These are phyloP conservation scores for Brassica juncea DNA, from an alignment of 345 rosid species.

Conservation along the genomic window DNA sequence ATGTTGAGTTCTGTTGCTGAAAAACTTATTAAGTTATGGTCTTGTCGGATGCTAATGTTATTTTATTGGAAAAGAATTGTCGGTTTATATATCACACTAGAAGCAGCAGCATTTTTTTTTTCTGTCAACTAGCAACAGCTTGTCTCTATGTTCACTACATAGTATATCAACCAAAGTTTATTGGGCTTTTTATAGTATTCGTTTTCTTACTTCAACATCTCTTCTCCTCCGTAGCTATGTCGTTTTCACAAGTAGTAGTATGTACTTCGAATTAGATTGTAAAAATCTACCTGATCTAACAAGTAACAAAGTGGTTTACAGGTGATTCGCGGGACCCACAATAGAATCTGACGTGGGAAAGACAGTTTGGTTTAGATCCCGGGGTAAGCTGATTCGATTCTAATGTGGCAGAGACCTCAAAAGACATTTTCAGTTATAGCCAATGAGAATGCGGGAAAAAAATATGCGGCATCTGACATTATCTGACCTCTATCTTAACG, in stretches of 20 bases:
- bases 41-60: slow-evolving; percentile 5
- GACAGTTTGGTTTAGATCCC: slow-evolving; percentile 6
- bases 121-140: not conserved
- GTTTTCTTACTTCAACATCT: not conserved
- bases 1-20: not conserved
- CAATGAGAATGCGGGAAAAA: not conserved
- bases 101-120: not conserved
- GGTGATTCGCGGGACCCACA: not conserved
- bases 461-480: not conserved
- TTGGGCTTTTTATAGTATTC: not conserved
- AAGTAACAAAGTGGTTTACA: not conserved
- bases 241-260: not conserved
- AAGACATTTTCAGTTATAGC: slow-evolving; percentile 1
- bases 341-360: slow-evolving; percentile 14
- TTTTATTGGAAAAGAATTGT: slow-evolving; percentile 11
- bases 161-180: not conserved
- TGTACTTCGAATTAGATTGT: not conserved
- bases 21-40: slow-evolving; percentile 14
- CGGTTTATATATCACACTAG: slow-evolving; percentile 9
- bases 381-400: not conserved
- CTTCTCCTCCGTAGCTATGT: not conserved
- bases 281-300: not conserved
- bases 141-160: not conserved
- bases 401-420: slow-evolving; percentile 10
- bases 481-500: not conserved